Base-by-base conservation (phyloP, 495 filamentous ascomycete species). In the Lineolata rhizophorae region DNA sequence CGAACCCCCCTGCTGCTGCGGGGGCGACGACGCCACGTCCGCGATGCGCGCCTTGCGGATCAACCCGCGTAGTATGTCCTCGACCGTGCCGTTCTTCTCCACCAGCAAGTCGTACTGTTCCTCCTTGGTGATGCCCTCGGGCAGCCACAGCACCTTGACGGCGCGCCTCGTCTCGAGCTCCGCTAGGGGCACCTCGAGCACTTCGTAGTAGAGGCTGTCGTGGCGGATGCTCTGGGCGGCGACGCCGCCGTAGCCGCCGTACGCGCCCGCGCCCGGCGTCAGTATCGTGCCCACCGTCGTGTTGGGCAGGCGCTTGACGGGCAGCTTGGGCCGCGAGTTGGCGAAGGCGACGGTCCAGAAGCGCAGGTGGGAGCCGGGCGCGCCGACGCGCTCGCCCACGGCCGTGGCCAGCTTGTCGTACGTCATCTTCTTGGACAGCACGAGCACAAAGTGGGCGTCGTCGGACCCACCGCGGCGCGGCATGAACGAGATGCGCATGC, bases 91-190 rank as follows among this genome's bases (percentile, higher is more conserved):
- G 41, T 67, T 75, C 46, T 87, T 90, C 33, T 76, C 67, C 16
- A 93, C 79, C 26, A 95, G 61, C 18, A 94, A 50, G 37, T 93
- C 83, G 35, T 65, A 67, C 3, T 57, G 50, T 39, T 92, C 78
- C 69, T 91, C 81, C 58, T 93, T 95, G 3, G 66, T 62, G 37
- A 93, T 76, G 16, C 90, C 87, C 35, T 99, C 90, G 16, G 71
- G 74, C 24, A 99, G 60, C 67, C 74, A 80, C 4, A 62, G 76
- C 25, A 99, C 54, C 47, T 76, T 82, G 39, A 93, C 51, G 34
- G 50, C 62, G 51, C 84, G 93, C 55, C 87, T 84, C 18, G 74
- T 84, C 42, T 99, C 90, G 21, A 82, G 61, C 47, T 99, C 90
- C 30, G 76, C 81, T 29, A 99, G 55, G 37, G 79, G 91, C 56